A percentile compares a stretch with the other conserved stretches of the same genome.
phyloP scores from a whole-genome alignment of 768 basidiomycete species.

The Suillus fuscotomentosus region DNA sequence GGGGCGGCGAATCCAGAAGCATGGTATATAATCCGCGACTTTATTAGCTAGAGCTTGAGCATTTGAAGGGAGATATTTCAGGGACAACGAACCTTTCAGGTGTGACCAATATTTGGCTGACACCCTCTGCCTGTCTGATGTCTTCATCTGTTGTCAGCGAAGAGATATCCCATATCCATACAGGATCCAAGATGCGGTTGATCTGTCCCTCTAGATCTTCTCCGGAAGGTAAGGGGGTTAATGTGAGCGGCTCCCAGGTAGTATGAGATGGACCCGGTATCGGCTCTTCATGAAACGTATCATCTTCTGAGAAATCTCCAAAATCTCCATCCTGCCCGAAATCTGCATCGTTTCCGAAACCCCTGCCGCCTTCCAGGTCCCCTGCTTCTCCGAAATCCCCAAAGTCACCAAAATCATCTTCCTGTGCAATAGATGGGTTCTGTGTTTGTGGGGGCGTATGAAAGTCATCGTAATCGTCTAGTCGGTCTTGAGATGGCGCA shows the following conservation, averaged over 20 bases:
- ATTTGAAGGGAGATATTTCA: constrained; percentile 21
- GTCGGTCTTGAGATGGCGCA: constrained; percentile 30
- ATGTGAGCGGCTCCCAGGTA: constrained; percentile 59
- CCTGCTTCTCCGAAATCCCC: constrained; percentile 79
- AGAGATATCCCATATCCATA: constrained; percentile 59
- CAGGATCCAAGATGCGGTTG: constrained; percentile 59
- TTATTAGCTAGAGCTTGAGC: constrained; percentile 11
- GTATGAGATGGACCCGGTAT: constrained; percentile 42
- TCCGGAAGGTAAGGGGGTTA: constrained; percentile 64
- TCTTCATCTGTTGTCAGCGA: constrained; percentile 63
- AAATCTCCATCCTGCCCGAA: constrained; percentile 39
- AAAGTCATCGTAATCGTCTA: constrained; percentile 55
- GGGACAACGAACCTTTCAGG: constrained; percentile 59
- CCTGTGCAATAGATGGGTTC: constrained; percentile 37
- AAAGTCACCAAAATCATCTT: constrained; percentile 86
- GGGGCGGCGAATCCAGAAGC: constrained; percentile 68
- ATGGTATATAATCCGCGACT: constrained; percentile 81
- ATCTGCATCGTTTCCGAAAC: constrained; percentile 24
- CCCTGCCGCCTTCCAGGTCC: constrained; percentile 18
- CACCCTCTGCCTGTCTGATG: constrained; percentile 78
- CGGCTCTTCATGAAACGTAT: constrained; percentile 19
- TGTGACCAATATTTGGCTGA: constrained; percentile 74
- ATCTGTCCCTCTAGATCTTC: constrained; percentile 60
- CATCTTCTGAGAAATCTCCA: constrained; percentile 34
- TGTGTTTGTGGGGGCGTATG: constrained; percentile 49